These are phyloP conservation scores for Nicotiana rustica DNA, from an alignment of 305 asterid genomes.

Conservation along the genomic window DNA sequence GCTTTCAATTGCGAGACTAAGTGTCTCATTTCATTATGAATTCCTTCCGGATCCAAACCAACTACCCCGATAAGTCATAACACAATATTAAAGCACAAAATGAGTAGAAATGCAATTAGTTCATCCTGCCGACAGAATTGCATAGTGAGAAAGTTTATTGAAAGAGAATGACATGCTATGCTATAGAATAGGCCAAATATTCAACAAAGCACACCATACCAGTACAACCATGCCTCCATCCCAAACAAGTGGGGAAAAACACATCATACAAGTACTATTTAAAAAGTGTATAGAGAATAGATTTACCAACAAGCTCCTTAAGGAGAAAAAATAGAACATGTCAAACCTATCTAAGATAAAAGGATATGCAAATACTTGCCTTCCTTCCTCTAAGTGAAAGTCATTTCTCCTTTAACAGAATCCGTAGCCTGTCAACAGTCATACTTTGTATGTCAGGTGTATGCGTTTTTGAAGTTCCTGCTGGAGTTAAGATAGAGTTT, in stretches of 20 bases:
- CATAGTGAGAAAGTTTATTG: not conserved
- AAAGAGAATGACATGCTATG: constrained; percentile 15
- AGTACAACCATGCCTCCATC: constrained; percentile 10
- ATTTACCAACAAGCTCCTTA: not conserved
- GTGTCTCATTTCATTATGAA: too few species aligned
- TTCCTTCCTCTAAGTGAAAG: constrained; percentile 74
- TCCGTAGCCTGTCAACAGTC: constrained; percentile 78
- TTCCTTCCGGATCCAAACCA: not conserved
- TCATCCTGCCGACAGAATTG: constrained; percentile 53
- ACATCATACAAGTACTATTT: constrained; percentile 10
- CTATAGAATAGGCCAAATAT: constrained; percentile 10
- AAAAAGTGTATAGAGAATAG: not conserved
- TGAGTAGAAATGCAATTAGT: constrained; percentile 41
- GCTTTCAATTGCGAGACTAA: too few species aligned
- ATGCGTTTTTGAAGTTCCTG: constrained; percentile 45
- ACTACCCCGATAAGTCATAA: too few species aligned
- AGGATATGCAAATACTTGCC: constrained; percentile 49
- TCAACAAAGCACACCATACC: constrained; percentile 4
- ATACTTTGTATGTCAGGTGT: constrained; percentile 57
- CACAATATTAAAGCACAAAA: too few species aligned
- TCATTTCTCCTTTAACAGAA: constrained; percentile 74
- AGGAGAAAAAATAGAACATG: constrained; percentile 9
- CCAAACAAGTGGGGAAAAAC: not conserved
- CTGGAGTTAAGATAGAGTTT: constrained; percentile 26
- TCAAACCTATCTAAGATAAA: constrained; percentile 3